Percentiles rank a stretch among this genome's conserved stretches.
phyloP scores from a whole-genome alignment of 2,329 filamentous ascomycete genomes.

The Pseudocercospora musae region DNA sequence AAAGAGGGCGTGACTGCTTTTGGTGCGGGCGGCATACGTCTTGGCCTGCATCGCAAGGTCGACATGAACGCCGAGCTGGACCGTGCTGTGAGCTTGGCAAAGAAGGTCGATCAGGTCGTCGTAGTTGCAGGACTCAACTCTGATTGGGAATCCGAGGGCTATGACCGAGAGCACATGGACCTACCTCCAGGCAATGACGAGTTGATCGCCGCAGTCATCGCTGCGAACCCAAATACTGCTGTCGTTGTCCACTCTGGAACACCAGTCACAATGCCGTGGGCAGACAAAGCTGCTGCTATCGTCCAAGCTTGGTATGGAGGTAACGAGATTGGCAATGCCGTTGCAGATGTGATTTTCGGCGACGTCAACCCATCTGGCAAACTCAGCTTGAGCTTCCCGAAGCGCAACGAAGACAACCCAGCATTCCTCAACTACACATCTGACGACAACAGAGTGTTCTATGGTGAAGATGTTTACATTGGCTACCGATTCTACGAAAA shows the following conservation, averaged over 20 bases:
- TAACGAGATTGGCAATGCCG: conserved; percentile 79
- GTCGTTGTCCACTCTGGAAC: conserved; percentile 77
- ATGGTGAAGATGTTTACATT: conserved; percentile 70
- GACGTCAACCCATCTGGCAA: conserved; percentile 72
- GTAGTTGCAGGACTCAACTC: conserved; percentile 74
- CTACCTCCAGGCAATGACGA: conserved; percentile 61
- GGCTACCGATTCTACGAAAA: conserved; percentile 72
- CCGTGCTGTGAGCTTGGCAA: conserved; percentile 65
- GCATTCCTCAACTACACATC: conserved; percentile 71
- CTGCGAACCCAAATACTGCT: conserved; percentile 65
- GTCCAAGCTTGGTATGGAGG: conserved; percentile 80
- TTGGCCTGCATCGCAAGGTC: conserved; percentile 54
- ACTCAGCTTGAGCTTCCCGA: conserved; percentile 69
- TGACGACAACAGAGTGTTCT: conserved; percentile 64
- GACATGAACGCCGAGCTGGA: conserved; percentile 64
- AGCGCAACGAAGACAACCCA: conserved; percentile 50
- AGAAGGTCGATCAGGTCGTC: conserved; percentile 70
- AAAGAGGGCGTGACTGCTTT: conserved; percentile 61
- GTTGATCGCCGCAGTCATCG: conserved; percentile 63
- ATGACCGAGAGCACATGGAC: conserved; percentile 60
- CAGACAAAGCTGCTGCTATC: conserved; percentile 60
- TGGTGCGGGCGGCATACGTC: conserved; percentile 60
- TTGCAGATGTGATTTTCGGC: conserved; percentile 74
- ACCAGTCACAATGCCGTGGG: conserved; percentile 71
- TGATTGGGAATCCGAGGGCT: conserved; percentile 73